Percentiles rank a stretch among this genome's conserved stretches.
These are phyloP conservation scores for Citrus glauca DNA, from an alignment of 345 rosid species.

Conservation along the genomic window DNA sequence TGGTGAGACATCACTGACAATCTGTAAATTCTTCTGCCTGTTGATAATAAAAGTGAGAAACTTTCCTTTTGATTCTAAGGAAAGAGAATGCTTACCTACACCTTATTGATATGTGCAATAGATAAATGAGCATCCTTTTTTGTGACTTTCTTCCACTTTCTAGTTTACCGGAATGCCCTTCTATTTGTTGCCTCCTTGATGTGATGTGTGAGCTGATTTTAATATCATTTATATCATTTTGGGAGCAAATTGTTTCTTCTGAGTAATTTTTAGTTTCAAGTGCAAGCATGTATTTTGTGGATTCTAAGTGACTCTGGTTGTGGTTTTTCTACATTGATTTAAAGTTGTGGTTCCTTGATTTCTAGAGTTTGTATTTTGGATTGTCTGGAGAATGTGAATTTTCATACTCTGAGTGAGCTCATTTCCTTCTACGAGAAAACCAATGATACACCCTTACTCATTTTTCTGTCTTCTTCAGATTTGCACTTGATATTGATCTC, in stretches of 20 bases:
- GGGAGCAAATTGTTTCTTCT: neutral
- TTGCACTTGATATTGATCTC: conserved; percentile 95
- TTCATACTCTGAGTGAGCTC: neutral
- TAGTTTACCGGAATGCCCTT: neutral
- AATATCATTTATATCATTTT: neutral
- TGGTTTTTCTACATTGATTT: neutral
- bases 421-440: neutral
- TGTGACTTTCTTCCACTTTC: neutral
- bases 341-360: neutral
- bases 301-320: neutral
- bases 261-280: neutral
- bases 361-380: neutral
- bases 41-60: neutral
- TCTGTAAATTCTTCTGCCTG: neutral
- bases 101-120: neutral
- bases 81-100: neutral
- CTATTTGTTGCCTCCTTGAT: neutral
- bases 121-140: neutral
- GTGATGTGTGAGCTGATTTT: neutral
- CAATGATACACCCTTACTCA: neutral
- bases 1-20: neutral
- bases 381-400: neutral
- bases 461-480: conserved; percentile 43
- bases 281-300: neutral
- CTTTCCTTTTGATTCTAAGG: neutral